A percentile compares a stretch with the other conserved stretches of the same genome.
Evolutionary conservation across 495 filamentous ascomycete genomes (phyloP).

Genomic region (Viridothelium virens): DNA sequence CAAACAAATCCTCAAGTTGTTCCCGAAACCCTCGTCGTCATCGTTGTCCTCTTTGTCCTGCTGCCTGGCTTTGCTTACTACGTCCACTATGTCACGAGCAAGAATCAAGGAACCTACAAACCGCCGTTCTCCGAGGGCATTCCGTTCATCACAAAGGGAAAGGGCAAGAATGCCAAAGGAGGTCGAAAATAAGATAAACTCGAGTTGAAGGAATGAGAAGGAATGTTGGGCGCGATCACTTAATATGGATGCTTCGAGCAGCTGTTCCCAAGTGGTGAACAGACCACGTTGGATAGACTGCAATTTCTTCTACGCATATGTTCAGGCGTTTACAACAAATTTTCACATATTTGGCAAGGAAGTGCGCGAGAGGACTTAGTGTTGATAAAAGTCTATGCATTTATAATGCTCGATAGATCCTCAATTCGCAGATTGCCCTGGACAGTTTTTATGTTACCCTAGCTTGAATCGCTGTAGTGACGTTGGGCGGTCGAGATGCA

Average conservation of each 20-base stretch:
- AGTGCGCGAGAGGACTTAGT: not conserved
- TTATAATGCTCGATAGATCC: not conserved
- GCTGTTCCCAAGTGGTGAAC: not conserved
- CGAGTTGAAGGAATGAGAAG: not conserved
- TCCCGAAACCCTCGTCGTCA: slow-evolving; percentile 8
- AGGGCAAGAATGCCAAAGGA: slow-evolving; percentile 8
- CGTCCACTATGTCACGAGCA: slow-evolving; percentile 11
- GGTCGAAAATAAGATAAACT: not conserved
- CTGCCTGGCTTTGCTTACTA: slow-evolving; percentile 7
- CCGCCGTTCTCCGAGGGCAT: slow-evolving; percentile 7
- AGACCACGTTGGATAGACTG: not conserved
- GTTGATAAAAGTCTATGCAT: not conserved
- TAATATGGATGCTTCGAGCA: not conserved
- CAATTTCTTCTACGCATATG: not conserved
- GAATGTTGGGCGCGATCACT: not conserved
- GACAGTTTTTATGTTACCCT: too few species aligned
- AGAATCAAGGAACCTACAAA: slow-evolving; percentile 8
- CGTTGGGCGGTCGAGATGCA: too few species aligned
- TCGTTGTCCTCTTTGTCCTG: slow-evolving; percentile 4
- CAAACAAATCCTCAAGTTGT: slow-evolving; percentile 4
- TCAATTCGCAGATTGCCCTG: too few species aligned
- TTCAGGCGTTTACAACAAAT: not conserved
- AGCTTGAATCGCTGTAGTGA: too few species aligned
- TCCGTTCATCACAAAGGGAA: slow-evolving; percentile 11
- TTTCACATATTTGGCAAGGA: not conserved